Evolutionary conservation across 805 yeast genomes (phyloP), one percentile per base, ranked within the genome.

Genomic region (Candida nonsorbophila): DNA sequence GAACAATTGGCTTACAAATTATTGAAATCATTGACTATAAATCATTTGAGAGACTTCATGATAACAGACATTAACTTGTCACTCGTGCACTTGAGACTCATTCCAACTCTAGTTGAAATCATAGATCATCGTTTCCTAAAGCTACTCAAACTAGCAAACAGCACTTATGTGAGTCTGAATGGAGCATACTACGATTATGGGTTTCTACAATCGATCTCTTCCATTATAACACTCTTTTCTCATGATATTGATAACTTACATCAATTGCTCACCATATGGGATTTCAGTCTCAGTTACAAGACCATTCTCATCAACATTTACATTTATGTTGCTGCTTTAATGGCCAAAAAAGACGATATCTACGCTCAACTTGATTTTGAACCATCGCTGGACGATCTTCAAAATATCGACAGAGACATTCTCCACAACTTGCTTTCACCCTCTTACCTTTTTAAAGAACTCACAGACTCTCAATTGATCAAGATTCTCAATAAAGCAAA

Each of bases 11-110:
- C 69, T 2, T 70, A 62, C 34, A 46, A 45, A 13, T 44, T 77
- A 5, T 56, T 88, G 28, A 79, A 77, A 32, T 49, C 56, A 17
- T 58, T 86, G 26, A 67, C 92, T 0, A 40, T 82, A 6, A 40
- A 58, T 29, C 83, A 77, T 47, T 55, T 92, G 24, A 65, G 97
- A 27, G 98, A 90, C 54, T 92, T 77, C 49, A 82, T 90, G 94
- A 67, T 84, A 52, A 71, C 79, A 4, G 70, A 76, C 14, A 67
- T 90, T 22, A 69, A 71, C 16, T 72, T 83, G 6, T 70, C 95
- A 1, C 53, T 85, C 7, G 72, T 69, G 30, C 87, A 84, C 32
- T 56, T 87, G 33, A 53, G 59, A 12, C 52, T 88, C 13, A 72
- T 92, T 3, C 87, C 94, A 0, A 67, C 72, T 3, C 42, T 88